phyloP scores from a whole-genome alignment of 192 early-diverging fungal genomes.

The Paraglomus occultum region DNA sequence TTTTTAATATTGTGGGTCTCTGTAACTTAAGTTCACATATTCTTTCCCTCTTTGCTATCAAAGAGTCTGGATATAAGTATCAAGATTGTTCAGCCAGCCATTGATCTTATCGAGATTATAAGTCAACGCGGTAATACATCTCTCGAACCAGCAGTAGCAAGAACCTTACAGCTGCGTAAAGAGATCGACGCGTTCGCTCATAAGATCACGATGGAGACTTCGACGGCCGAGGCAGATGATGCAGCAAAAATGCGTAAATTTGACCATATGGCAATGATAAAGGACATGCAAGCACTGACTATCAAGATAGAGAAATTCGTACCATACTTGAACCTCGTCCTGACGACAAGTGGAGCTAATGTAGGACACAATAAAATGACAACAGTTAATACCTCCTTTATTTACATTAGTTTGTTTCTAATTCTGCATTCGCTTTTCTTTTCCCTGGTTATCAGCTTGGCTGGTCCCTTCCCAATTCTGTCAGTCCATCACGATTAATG shows the following conservation, averaged over 20 bases:
- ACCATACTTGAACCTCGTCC: conserved; percentile 38
- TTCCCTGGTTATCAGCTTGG: conserved; percentile 46
- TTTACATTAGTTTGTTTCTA: conserved; percentile 47
- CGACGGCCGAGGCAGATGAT: conserved; percentile 10
- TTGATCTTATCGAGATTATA: conserved; percentile 65
- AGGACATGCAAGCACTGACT: conserved; percentile 19
- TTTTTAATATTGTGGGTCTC: background rate
- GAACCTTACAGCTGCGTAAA: conserved; percentile 49
- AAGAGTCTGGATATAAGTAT: conserved; percentile 50
- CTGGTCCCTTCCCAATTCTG: conserved; percentile 37
- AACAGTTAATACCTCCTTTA: conserved; percentile 51
- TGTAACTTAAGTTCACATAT: conserved; percentile 14
- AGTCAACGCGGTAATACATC: conserved; percentile 62
- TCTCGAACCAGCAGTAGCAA: conserved; percentile 53
- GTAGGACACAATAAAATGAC: conserved; percentile 40
- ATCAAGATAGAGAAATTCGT: conserved; percentile 37
- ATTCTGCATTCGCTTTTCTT: too few species aligned
- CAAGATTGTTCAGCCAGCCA: conserved; percentile 61
- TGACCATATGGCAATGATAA: background rate
- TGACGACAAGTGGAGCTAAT: conserved; percentile 33
- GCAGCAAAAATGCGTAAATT: conserved; percentile 1
- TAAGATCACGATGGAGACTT: conserved; percentile 32
- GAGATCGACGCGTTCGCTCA: conserved; percentile 51
- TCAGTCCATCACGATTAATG: conserved; percentile 58
- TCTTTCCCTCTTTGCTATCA: conserved; percentile 9